Percentiles rank a stretch among this genome's conserved stretches.
These are phyloP conservation scores for Nakazawaea sp. DNA, from an alignment of 805 yeast genomes.

Conservation along the genomic window DNA sequence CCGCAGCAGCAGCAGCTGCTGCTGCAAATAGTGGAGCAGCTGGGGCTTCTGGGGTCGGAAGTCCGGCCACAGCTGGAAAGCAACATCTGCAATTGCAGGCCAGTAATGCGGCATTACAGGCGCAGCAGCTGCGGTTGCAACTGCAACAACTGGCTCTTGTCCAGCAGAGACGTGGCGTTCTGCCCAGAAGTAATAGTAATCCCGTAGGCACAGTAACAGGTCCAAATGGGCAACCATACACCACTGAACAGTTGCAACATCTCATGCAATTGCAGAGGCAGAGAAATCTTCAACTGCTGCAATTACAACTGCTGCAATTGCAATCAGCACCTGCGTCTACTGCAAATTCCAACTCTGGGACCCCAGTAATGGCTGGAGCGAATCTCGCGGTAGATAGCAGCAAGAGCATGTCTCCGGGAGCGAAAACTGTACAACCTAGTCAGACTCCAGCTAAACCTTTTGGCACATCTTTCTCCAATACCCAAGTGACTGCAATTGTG, in stretches of 20 bases:
- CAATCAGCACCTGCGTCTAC: conserved; percentile 14
- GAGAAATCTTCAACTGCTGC: conserved; percentile 32
- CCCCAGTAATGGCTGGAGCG: conserved; percentile 2
- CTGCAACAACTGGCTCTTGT: conserved; percentile 8
- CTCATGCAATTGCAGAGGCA: conserved; percentile 46
- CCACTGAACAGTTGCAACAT: conserved; percentile 56
- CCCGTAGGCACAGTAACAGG: conserved; percentile 32
- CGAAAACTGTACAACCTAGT: conserved; percentile 1
- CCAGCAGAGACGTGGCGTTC: not conserved
- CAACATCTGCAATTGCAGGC: conserved; percentile 1
- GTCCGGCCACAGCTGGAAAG: not conserved
- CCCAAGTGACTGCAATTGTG: conserved; percentile 60
- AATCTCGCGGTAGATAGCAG: not conserved
- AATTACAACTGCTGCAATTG: conserved; percentile 17
- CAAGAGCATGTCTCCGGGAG: conserved; percentile 2
- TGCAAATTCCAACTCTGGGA: conserved; percentile 16
- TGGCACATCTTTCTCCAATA: conserved; percentile 35
- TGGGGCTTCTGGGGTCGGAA: too few species aligned
- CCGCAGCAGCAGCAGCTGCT: not conserved
- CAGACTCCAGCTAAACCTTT: not conserved
- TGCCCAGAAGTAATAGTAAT: conserved; percentile 8
- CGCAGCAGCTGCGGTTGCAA: conserved; percentile 12
- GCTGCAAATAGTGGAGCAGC: too few species aligned
- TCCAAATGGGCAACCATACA: conserved; percentile 51
- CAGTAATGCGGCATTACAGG: conserved; percentile 7